Base-by-base conservation (phyloP, 441 rosid genomes). In the Gossypium schwendimanii region DNA sequence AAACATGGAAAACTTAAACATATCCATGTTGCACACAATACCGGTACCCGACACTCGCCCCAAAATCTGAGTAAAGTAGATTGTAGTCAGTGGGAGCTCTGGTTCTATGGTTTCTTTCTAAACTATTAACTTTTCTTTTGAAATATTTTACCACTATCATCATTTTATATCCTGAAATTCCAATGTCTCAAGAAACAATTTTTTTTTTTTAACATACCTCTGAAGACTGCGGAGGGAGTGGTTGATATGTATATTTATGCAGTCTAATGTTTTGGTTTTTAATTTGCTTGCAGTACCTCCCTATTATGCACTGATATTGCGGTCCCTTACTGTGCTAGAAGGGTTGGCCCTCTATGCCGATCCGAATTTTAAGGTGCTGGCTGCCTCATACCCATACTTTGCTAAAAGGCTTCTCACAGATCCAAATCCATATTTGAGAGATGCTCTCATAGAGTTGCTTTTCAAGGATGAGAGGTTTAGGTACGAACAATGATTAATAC, bases 361-460 rank as follows among this genome's bases (percentile, higher is more conserved):
- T 87, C 99, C 99, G 24, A 84, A 92, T 79, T 94, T 94, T 81
- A 94, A 94, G 88, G 97, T 91, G 75, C 78, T 94, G 77, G 97
- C 97, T 82, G 97, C 97, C 70, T 94, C 99, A 18, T 92, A 94
- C 82, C 99, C 97, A n/a, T 94, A 94, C 76, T 91, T 94, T 77
- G 99, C 99, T 39, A 94, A 92, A 81, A 89, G 99, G 87, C 99
- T 94, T 71, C 97, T 94, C 81, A 94, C 99, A 31, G 99, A 92
- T 86, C 93, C 94, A 72, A 92, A 91, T 82, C 97, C 99, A 45
- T 94, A 94, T 80, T 90, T 94, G 60, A 86, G 98, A 82, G 99
- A 94, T 81, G 97, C 97, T 71, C 99, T 94, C 74, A 78, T 94
- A 39, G 97, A 92, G 93, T 82, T 94, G 77, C 91, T 94, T 73